Evolutionary conservation across 1,284 basidiomycete species (phyloP).

Genomic region (Waitea zeae): DNA sequence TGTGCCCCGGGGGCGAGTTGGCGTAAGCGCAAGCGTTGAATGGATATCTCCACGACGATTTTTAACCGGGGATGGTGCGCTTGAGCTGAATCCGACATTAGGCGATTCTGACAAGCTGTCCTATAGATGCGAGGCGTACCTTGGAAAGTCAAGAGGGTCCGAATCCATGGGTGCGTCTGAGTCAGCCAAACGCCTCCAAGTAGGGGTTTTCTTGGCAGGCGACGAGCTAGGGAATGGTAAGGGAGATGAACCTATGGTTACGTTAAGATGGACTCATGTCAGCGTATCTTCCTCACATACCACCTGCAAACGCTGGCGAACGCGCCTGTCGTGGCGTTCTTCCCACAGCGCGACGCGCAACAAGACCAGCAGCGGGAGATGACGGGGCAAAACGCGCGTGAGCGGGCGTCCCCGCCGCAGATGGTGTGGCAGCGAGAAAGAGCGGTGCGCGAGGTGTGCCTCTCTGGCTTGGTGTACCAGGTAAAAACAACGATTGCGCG

Average conservation of each 20-base stretch:
- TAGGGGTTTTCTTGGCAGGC: constrained; percentile 28
- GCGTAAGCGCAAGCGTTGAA: constrained; percentile 51
- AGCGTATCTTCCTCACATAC: too few relatives aligned
- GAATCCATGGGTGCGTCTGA: constrained; percentile 25
- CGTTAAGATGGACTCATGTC: constrained; percentile 1
- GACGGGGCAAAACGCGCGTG: too few relatives aligned
- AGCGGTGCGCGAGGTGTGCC: too few relatives aligned
- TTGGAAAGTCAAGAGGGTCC: constrained; percentile 45
- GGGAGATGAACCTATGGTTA: constrained; percentile 38
- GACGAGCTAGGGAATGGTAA: constrained; percentile 62
- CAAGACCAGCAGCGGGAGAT: constrained; percentile 26
- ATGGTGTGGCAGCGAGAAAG: too few relatives aligned
- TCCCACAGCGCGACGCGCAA: constrained; percentile 46
- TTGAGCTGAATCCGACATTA: constrained; percentile 10
- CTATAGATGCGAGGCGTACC: too few relatives aligned
- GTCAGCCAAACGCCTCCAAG: constrained; percentile 10
- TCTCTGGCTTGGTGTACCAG: constrained; percentile 36
- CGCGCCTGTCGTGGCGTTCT: constrained; percentile 29
- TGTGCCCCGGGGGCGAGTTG: constrained; percentile 18
- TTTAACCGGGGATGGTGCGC: constrained; percentile 32
- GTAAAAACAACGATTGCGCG: constrained; percentile 37
- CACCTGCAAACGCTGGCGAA: constrained; percentile 38
- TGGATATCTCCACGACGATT: constrained; percentile 75
- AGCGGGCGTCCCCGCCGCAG: too few relatives aligned
- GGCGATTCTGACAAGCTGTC: too few relatives aligned